These are phyloP conservation scores for Boletus smithii DNA, from an alignment of 1,284 basidiomycete species.

Conservation along the genomic window DNA sequence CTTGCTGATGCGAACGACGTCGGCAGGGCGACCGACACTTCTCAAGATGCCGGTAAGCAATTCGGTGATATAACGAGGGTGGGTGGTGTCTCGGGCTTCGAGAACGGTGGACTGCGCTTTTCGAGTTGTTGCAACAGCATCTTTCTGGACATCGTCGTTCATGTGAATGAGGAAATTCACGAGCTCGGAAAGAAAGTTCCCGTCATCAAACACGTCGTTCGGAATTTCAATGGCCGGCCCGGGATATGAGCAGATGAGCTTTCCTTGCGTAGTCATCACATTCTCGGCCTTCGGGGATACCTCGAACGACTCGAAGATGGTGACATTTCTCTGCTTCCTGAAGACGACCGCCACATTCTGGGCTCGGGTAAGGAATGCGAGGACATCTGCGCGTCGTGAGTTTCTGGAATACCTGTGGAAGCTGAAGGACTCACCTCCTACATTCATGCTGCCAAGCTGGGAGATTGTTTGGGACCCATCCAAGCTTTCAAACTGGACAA, in stretches of 20 bases:
- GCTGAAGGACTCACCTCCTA: constrained; percentile 12
- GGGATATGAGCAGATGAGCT: constrained; percentile 35
- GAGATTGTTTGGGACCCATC: neutral
- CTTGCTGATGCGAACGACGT: constrained; percentile 22
- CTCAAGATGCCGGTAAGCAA: too few relatives aligned
- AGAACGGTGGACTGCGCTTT: too few relatives aligned
- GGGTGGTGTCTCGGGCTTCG: constrained; percentile 19
- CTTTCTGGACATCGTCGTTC: constrained; percentile 32
- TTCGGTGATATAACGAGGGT: constrained; percentile 37
- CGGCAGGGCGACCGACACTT: too few relatives aligned
- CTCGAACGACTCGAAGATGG: constrained; percentile 35
- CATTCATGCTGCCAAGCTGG: constrained; percentile 14
- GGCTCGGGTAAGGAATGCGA: constrained; percentile 30
- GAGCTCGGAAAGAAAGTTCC: constrained; percentile 24
- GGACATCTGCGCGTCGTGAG: constrained; percentile 11
- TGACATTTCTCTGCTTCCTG: constrained; percentile 13
- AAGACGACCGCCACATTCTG: constrained; percentile 38
- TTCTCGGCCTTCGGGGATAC: too few relatives aligned
- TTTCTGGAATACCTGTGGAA: neutral
- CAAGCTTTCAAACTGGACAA: constrained; percentile 1
- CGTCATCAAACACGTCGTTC: constrained; percentile 13
- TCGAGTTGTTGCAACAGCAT: constrained; percentile 4
- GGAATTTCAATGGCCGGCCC: constrained; percentile 30
- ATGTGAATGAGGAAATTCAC: constrained; percentile 33
- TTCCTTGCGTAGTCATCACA: constrained; percentile 30